Evolutionary conservation across 1,284 basidiomycete genomes (phyloP).

Genomic region (Psilocybe mexicana): DNA sequence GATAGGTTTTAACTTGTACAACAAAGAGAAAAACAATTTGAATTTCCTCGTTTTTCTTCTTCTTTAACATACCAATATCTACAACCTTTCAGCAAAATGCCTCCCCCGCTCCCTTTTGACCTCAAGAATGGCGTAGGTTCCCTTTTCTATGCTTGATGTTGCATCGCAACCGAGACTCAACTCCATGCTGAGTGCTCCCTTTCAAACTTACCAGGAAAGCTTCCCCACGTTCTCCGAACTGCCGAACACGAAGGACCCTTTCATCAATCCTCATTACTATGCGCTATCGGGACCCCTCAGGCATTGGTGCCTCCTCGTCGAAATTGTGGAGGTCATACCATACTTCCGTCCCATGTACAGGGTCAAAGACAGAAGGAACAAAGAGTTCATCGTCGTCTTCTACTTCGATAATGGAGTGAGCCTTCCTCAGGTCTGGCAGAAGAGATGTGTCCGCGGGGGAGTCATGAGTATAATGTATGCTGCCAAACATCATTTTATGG

Average conservation of each 20-base stretch:
- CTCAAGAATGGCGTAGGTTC: neutral
- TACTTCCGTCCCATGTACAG: constrained; percentile 27
- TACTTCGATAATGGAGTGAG: constrained; percentile 20
- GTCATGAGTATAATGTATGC: constrained; percentile 31
- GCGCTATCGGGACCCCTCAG: constrained; percentile 12
- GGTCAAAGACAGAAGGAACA: constrained; percentile 25
- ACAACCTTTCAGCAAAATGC: neutral
- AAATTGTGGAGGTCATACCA: constrained; percentile 22
- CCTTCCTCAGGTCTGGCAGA: constrained; percentile 13
- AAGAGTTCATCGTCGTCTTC: constrained; percentile 21
- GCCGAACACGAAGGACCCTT: constrained; percentile 20
- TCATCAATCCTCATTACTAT: neutral
- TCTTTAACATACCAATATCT: neutral
- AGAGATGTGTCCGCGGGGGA: constrained; percentile 20
- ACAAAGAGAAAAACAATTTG: neutral
- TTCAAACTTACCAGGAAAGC: constrained; percentile 6
- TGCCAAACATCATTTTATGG: constrained; percentile 23
- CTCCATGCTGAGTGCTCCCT: no score
- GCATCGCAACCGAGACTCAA: no score
- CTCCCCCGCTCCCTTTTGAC: neutral
- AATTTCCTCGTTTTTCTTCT: neutral
- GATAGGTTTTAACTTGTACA: neutral
- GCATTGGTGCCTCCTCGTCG: constrained; percentile 32
- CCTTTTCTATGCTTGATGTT: neutral
- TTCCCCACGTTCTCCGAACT: constrained; percentile 27